Evolutionary conservation across 192 early-diverging fungal species (phyloP), one percentile per base, ranked within the genome.

Genomic region (Physocladia obscura): DNA sequence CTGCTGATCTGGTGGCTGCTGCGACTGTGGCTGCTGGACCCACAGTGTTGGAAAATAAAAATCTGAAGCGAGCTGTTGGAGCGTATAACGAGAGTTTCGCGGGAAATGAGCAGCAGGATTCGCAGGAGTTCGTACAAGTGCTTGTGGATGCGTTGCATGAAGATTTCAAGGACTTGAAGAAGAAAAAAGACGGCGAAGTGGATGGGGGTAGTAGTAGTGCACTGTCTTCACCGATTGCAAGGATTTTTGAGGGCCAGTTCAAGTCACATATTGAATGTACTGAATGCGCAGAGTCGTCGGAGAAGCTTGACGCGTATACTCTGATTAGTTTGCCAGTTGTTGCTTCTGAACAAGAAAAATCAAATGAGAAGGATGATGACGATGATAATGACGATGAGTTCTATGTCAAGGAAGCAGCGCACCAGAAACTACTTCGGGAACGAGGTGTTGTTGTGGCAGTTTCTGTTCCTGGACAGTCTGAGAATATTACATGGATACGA

Each of bases 101-200:
- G 29, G 89, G 89, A 13, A 82, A 81, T 37, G 91, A 93, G 37
- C 94, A 96, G 72, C 92, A 96, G n/a, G 94, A 96, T 75, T 90
- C 92, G 0, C 93, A 95, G 58, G 93, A 95, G 74, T 95, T 96
- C 76, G 76, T 94, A 24, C 79, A 83, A 13, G 95, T 91, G 57
- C 67, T 96, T 49, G 64, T 95, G 24, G 92, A 95, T 82, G 82
- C 86, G 0, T 67, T 96, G 26, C 92, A 95, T 65, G 94, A 95
- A 76, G 86, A 92, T 56, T 74, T 71, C 29, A 65, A 52, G 49
- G 48, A 2, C 4, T 26, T 48, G 17, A 24, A 36, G 19, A 8
- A 15, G 17, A 19, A 26, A 6, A 31, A 35, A 13, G 57, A 17
- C 17, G 2, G 8, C 13, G 2, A 30, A n/a, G 57, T 4, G 19